Percentiles rank a stretch among this genome's conserved stretches.
Conservation (phyloP, 2,329 filamentous ascomycete species). For the Penicillium brevicompactum region DNA sequence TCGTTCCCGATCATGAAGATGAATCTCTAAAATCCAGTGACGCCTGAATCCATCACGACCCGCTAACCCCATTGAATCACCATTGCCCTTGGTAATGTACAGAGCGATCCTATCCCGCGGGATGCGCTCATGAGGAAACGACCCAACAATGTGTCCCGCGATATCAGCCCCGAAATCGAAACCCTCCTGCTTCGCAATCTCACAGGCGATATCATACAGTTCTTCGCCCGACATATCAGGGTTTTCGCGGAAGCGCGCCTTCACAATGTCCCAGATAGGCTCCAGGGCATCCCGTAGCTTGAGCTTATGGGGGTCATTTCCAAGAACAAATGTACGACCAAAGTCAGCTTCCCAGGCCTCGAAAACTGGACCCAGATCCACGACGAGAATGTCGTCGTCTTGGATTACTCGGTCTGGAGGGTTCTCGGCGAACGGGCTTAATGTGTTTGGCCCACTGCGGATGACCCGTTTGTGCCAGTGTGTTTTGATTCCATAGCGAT, state of each 20-base stretch:
- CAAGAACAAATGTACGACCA: slow-evolving; percentile 56
- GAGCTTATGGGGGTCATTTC: slow-evolving; percentile 49
- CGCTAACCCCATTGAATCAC: slow-evolving; percentile 41
- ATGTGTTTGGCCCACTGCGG: slow-evolving; percentile 53
- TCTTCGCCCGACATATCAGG: slow-evolving; percentile 53
- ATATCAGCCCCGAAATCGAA: slow-evolving; percentile 50
- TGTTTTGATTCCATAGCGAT: slow-evolving; percentile 48
- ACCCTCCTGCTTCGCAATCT: slow-evolving; percentile 41
- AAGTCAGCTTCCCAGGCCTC: slow-evolving; percentile 58
- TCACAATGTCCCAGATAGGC: slow-evolving; percentile 51
- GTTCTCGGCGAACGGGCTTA: slow-evolving; percentile 52
- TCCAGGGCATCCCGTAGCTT: slow-evolving; percentile 50
- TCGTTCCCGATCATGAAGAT: slow-evolving; percentile 46
- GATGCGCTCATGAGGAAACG: slow-evolving; percentile 56
- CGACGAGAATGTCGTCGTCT: slow-evolving; percentile 54
- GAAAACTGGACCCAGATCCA: slow-evolving; percentile 57
- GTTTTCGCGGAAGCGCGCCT: slow-evolving; percentile 40
- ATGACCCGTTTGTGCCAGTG: slow-evolving; percentile 59
- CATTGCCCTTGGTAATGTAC: slow-evolving; percentile 51
- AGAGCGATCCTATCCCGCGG: slow-evolving; percentile 49
- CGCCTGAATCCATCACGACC: slow-evolving; percentile 47
- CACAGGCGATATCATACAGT: slow-evolving; percentile 49
- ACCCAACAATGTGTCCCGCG: slow-evolving; percentile 55
- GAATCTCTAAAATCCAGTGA: slow-evolving; percentile 57
- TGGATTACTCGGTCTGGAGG: slow-evolving; percentile 53